Conservation (phyloP, 2,329 filamentous ascomycete species). For the Ramularia collo-cygni region DNA sequence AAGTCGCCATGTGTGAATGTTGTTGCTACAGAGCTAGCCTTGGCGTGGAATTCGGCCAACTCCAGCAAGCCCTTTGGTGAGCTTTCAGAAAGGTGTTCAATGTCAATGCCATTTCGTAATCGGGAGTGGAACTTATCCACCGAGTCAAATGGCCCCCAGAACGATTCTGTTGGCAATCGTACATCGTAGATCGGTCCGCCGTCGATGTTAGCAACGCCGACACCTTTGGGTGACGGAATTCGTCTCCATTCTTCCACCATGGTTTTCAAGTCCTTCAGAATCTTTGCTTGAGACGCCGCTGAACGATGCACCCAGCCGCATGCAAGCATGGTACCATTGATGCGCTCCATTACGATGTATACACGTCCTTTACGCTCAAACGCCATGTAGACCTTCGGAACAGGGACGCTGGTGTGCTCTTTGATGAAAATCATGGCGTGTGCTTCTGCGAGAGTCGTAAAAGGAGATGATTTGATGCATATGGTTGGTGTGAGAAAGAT, state of each 20-base stretch:
- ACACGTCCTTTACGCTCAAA: conserved; percentile 35
- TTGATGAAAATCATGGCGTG: conserved; percentile 37
- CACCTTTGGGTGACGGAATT: conserved; percentile 3
- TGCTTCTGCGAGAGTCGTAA: conserved; percentile 33
- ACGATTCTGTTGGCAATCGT: conserved; percentile 4
- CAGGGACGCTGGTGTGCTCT: conserved; percentile 38
- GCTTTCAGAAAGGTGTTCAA: conserved; percentile 3
- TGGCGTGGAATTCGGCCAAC: background rate
- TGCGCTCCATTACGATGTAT: conserved; percentile 42
- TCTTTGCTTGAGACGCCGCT: background rate
- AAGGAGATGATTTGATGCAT: conserved; percentile 34
- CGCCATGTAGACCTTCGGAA: conserved; percentile 40
- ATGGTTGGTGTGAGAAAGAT: conserved; percentile 2
- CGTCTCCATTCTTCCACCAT: conserved; percentile 10
- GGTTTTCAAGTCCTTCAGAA: conserved; percentile 11
- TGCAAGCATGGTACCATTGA: conserved; percentile 10
- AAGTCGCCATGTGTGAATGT: conserved; percentile 41
- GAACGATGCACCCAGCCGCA: conserved; percentile 3
- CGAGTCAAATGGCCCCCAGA: conserved; percentile 12
- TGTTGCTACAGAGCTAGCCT: too few species aligned
- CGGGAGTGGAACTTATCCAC: conserved; percentile 13
- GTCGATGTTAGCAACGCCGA: conserved; percentile 7
- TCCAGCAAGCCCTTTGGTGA: conserved; percentile 12
- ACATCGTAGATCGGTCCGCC: conserved; percentile 10
- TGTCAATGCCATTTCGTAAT: conserved; percentile 6